Evolutionary conservation across 495 filamentous ascomycete genomes (phyloP).

Genomic region (Penicillium verhagenii): DNA sequence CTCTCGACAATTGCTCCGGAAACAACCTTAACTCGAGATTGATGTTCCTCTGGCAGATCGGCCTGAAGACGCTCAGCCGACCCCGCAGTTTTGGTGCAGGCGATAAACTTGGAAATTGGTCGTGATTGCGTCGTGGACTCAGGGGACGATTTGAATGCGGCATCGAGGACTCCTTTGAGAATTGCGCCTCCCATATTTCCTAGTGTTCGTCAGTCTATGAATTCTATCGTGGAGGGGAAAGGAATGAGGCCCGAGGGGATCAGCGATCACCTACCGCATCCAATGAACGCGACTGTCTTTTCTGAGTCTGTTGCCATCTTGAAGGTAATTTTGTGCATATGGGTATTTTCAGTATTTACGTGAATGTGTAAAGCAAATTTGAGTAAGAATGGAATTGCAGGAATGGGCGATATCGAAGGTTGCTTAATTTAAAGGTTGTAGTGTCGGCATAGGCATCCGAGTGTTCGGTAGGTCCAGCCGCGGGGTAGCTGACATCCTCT

Average conservation of each 20-base stretch:
- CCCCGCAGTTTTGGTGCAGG: conserved; percentile 27
- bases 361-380: not conserved
- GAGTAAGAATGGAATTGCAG: not conserved
- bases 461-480: not conserved
- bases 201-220: conserved; percentile 8
- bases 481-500: too few species aligned
- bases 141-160: conserved; percentile 20
- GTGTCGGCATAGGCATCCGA: not conserved
- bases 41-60: conserved; percentile 8
- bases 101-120: conserved; percentile 26
- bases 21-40: conserved; percentile 17
- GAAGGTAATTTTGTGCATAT: not conserved
- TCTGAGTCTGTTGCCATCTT: not conserved
- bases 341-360: not conserved
- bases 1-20: conserved; percentile 20
- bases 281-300: conserved; percentile 28
- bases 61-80: conserved; percentile 23
- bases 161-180: conserved; percentile 31
- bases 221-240: not conserved
- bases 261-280: conserved; percentile 25
- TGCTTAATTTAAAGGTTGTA: not conserved
- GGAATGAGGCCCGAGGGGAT: not conserved
- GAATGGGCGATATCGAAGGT: not conserved
- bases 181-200: conserved; percentile 44
- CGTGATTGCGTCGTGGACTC: not conserved